Base-by-base conservation (phyloP, 768 basidiomycete genomes). In the Mycena latifolia region DNA sequence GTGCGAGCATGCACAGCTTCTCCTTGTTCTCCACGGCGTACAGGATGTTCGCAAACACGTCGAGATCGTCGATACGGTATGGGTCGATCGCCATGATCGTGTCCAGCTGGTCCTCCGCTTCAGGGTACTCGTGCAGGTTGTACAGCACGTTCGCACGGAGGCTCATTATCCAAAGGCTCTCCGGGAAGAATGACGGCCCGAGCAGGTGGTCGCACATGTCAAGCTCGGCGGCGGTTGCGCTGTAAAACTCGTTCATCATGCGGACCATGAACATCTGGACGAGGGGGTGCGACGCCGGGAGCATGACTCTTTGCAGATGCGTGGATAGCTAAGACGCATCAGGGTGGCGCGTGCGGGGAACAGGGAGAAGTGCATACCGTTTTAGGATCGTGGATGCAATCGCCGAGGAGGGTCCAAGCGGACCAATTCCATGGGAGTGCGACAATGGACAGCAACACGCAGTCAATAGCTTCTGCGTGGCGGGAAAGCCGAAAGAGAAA, bases 31-130 rank as follows among this genome's bases (percentile, higher is more conserved):
- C 88, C 53, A 88, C 88, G 0, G 92, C 90, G 73, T 93, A 94
- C 20, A 94, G 84, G 71, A 94, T 92, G 73, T 94, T 92, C 46
- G 90, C 92, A 73, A 89, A 90, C 27, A 92, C 85, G 71, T 94
- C 93, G 67, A 94, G 85, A 68, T 92, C 90, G 69, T 94, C 92
- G 61, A 93, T 84, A 46, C 93, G 82, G 75, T 85, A 88, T 15
- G 92, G 92, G 68, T 93, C 91, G 18, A 85, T 70, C 6, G 76
- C 74, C 41, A 89, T 81, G 20, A 71, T 61, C 24, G 46, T 43
- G 48, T 72, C 51, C 51, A 66, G 69, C 62, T 69, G 52, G 56
- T 43, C 8, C 48, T 71, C 54, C 18, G 52, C 51, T 29, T 53
- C 28, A 18, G 43, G 22, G 46, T 69, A 91, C 67, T 91, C 50